These are phyloP conservation scores for Lactarius quietus DNA, from an alignment of 768 basidiomycete species.

Conservation along the genomic window DNA sequence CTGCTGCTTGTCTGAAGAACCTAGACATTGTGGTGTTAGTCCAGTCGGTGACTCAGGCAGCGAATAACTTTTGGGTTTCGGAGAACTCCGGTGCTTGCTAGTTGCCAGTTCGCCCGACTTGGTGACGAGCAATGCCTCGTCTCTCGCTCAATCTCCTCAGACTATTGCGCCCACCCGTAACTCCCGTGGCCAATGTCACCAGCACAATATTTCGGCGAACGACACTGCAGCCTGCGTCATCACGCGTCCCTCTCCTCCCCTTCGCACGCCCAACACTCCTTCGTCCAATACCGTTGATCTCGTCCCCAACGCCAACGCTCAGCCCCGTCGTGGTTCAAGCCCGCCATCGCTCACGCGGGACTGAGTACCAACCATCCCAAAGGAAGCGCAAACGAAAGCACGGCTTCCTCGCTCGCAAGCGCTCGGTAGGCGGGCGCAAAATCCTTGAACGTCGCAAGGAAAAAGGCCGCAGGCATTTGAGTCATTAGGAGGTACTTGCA, in stretches of 20 bases:
- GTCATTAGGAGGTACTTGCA: constrained; percentile 49
- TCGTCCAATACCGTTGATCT: background rate
- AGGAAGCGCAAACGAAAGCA: constrained; percentile 89
- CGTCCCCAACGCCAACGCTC: background rate
- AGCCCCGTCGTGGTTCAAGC: constrained; percentile 40
- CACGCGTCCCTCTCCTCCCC: constrained; percentile 12
- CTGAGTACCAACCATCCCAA: constrained; percentile 97
- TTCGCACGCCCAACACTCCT: constrained; percentile 14
- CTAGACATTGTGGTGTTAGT: constrained; percentile 59
- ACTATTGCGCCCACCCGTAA: constrained; percentile 1
- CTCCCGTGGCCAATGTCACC: background rate
- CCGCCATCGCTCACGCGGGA: constrained; percentile 67
- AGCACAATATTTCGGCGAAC: background rate
- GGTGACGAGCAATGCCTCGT: constrained; percentile 20
- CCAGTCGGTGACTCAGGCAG: background rate
- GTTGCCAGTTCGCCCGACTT: background rate
- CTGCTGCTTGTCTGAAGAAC: constrained; percentile 83
- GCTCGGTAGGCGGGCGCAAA: constrained; percentile 63
- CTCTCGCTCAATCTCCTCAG: background rate
- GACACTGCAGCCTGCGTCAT: background rate
- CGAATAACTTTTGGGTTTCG: constrained; percentile 23
- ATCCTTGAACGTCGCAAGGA: constrained; percentile 64
- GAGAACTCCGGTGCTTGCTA: constrained; percentile 18
- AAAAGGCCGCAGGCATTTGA: constrained; percentile 77
- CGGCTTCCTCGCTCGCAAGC: constrained; percentile 81